Percentiles rank a stretch among this genome's conserved stretches.
These are phyloP conservation scores for Osmanthus fragrans DNA, from an alignment of 257 asterid genomes.

Conservation along the genomic window DNA sequence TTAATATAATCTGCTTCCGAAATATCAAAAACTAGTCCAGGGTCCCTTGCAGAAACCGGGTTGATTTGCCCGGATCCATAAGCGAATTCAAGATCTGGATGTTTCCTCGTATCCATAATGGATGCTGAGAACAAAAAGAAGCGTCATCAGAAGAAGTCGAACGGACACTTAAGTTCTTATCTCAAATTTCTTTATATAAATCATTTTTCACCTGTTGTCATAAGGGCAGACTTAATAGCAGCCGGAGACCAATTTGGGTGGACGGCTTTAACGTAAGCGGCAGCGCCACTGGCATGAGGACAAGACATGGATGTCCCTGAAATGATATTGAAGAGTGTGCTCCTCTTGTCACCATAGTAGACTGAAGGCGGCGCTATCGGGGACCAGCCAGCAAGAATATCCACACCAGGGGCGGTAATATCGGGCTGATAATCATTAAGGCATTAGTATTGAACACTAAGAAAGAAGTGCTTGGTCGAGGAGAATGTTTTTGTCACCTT, in stretches of 20 bases:
- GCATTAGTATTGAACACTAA: background rate
- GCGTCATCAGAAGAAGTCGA: background rate
- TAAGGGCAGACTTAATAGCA: slow-evolving; percentile 53
- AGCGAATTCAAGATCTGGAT: slow-evolving; percentile 40
- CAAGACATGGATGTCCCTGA: slow-evolving; percentile 60
- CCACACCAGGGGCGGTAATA: slow-evolving; percentile 56
- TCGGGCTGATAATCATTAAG: slow-evolving; percentile 38
- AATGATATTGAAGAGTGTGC: slow-evolving; percentile 38
- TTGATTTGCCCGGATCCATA: slow-evolving; percentile 57
- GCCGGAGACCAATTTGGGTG: slow-evolving; percentile 47
- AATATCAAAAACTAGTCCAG: slow-evolving; percentile 48
- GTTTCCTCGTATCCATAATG: slow-evolving; percentile 34
- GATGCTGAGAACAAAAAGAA: slow-evolving; percentile 30
- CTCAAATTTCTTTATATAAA: background rate
- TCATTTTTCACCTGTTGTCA: slow-evolving; percentile 44
- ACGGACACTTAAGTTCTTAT: background rate
- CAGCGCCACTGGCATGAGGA: slow-evolving; percentile 53
- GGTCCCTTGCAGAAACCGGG: slow-evolving; percentile 41
- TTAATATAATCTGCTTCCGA: slow-evolving; percentile 41
- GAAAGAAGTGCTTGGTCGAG: background rate
- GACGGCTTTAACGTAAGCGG: slow-evolving; percentile 41
- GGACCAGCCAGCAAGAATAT: slow-evolving; percentile 62
- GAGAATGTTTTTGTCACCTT: slow-evolving; percentile 33
- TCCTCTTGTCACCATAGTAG: slow-evolving; percentile 28
- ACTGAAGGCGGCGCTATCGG: slow-evolving; percentile 35